Evolutionary conservation across 116 monocot species (phyloP).

Genomic region (Phalaenopsis hybrid): DNA sequence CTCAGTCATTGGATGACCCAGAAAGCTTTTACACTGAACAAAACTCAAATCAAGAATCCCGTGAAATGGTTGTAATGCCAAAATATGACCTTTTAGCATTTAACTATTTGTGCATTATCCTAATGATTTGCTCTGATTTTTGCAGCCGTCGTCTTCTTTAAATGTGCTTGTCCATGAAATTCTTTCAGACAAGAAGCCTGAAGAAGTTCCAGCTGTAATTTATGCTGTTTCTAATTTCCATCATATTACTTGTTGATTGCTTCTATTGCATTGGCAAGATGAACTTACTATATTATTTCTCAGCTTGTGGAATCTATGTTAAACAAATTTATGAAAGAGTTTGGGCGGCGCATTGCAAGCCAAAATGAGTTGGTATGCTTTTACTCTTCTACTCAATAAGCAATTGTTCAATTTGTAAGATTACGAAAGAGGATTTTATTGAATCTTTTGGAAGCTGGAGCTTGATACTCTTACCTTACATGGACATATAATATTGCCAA

Average conservation of each 20-base stretch:
- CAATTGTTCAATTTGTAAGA: background rate
- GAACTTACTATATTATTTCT: slow-evolving; percentile 7
- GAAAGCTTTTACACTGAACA: slow-evolving; percentile 16
- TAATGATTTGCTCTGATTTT: slow-evolving; percentile 1
- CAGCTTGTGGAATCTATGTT: slow-evolving; percentile 83
- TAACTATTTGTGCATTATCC: background rate
- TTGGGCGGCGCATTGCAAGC: slow-evolving; percentile 53
- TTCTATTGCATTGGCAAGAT: background rate
- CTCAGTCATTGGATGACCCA: slow-evolving; percentile 39
- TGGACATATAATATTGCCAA: background rate
- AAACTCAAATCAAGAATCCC: slow-evolving; percentile 31
- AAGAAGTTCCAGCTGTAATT: slow-evolving; percentile 80
- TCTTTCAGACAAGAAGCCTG: slow-evolving; percentile 70
- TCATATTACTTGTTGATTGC: background rate
- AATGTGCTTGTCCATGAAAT: slow-evolving; percentile 63
- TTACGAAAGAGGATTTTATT: background rate
- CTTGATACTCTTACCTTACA: background rate
- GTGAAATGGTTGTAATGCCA: slow-evolving; percentile 53
- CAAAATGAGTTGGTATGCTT: slow-evolving; percentile 68
- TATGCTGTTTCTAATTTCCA: background rate
- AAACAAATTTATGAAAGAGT: slow-evolving; percentile 75
- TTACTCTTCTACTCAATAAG: background rate
- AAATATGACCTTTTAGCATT: background rate
- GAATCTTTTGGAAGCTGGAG: background rate
- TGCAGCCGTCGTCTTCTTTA: slow-evolving; percentile 52